phyloP scores from a whole-genome alignment of 371 early-diverging fungal genomes.

The Coemansia sp. region DNA sequence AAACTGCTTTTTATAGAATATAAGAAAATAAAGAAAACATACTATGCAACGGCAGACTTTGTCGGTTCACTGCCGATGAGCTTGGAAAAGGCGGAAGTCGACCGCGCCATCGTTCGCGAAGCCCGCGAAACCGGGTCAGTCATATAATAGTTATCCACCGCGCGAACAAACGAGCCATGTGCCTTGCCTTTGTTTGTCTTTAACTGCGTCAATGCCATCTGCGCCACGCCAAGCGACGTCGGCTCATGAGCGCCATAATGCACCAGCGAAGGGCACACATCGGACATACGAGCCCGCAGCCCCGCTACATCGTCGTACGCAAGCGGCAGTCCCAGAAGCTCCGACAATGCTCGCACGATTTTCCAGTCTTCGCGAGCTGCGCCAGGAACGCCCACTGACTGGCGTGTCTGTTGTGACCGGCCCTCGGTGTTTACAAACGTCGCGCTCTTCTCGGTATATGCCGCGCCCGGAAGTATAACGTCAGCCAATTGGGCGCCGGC shows the following conservation, averaged over 20 bases:
- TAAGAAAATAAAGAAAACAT: too few species aligned
- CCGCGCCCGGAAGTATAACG: conserved; percentile 93
- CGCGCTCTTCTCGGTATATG: conserved; percentile 94
- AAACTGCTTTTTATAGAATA: too few species aligned
- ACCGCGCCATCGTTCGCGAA: conserved; percentile 96
- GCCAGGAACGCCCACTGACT: conserved; percentile 87
- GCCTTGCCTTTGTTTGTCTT: conserved; percentile 3
- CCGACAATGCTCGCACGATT: conserved; percentile 93
- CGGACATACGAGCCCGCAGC: conserved; percentile 80
- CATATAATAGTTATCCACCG: conserved; percentile 88
- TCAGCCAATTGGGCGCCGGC: conserved; percentile 92
- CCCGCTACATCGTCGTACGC: conserved; percentile 85
- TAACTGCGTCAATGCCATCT: conserved; percentile 63
- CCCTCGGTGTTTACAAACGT: conserved; percentile 97
- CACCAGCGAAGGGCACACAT: conserved; percentile 83
- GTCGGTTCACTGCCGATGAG: too few species aligned
- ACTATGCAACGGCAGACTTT: too few species aligned
- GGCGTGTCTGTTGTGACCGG: conserved; percentile 86
- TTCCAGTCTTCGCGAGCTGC: conserved; percentile 97
- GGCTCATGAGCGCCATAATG: conserved; percentile 70
- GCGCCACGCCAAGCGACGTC: conserved; percentile 54
- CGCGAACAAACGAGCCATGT: conserved; percentile 24
- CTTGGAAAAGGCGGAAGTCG: conserved; percentile 65
- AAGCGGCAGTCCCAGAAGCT: conserved; percentile 79
- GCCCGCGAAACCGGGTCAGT: conserved; percentile 91